Evolutionary conservation across 345 rosid species (phyloP).

Genomic region (Citrus australasica): DNA sequence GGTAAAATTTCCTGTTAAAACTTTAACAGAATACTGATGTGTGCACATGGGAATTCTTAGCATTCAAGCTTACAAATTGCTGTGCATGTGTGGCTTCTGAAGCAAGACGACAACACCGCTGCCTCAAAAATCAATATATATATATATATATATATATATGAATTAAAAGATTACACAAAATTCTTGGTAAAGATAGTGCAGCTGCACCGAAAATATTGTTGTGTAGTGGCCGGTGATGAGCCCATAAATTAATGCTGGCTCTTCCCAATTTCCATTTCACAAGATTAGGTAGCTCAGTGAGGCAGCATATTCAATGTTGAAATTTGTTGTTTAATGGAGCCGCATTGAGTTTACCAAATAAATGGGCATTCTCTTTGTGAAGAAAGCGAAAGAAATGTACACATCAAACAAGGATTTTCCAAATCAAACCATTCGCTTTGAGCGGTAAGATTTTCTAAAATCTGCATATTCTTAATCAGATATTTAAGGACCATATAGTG

Average conservation of each 20-base stretch:
- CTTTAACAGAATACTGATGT: too few species aligned
- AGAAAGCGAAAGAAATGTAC: neutral
- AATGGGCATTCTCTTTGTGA: neutral
- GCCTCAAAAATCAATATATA: neutral
- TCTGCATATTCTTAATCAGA: neutral
- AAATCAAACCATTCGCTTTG: neutral
- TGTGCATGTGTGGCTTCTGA: neutral
- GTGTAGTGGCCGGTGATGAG: neutral
- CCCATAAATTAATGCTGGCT: neutral
- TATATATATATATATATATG: too few species aligned
- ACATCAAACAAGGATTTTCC: neutral
- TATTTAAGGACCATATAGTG: neutral
- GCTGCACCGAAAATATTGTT: neutral
- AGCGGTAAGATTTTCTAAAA: neutral
- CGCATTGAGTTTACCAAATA: neutral
- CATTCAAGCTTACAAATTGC: neutral
- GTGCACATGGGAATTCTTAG: too few species aligned
- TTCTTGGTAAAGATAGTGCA: neutral
- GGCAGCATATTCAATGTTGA: neutral
- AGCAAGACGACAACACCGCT: neutral
- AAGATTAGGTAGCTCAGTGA: neutral
- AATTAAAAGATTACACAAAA: neutral
- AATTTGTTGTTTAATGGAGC: neutral
- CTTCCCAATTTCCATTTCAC: neutral
- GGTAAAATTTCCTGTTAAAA: too few species aligned